Evolutionary conservation across 306 rosid genomes (phyloP).

Genomic region (Geum urbanum): DNA sequence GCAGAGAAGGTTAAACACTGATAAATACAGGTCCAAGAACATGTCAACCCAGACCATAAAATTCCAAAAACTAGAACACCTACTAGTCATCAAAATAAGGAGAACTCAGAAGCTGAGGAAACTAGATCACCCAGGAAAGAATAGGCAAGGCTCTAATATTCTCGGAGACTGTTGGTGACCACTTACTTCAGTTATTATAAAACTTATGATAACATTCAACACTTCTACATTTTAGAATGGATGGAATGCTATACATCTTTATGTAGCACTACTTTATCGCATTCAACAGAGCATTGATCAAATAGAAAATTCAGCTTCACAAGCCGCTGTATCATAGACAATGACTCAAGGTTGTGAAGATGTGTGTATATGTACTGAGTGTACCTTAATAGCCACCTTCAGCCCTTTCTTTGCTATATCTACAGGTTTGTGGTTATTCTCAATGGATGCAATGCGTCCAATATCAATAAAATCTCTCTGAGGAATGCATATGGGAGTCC

Average conservation of each 20-base stretch:
- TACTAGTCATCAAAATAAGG: not conserved
- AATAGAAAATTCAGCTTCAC: not conserved
- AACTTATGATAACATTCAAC: not conserved
- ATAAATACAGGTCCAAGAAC: not conserved
- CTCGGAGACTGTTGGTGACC: no score
- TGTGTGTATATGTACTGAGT: not conserved
- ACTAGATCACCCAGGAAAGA: not conserved
- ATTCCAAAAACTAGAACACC: not conserved
- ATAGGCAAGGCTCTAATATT: not conserved
- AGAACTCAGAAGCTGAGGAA: not conserved
- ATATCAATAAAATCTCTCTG: constrained; percentile 76
- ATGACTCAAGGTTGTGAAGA: not conserved
- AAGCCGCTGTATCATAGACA: not conserved
- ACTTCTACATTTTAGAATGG: no score
- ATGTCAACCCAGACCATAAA: not conserved
- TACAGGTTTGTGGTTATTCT: constrained; percentile 86
- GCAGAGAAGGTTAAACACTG: not conserved
- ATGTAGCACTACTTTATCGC: not conserved
- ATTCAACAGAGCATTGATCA: not conserved
- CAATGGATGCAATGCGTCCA: constrained; percentile 82
- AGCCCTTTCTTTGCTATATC: constrained; percentile 87
- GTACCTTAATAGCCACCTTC: constrained; percentile 86
- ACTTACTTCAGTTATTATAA: not conserved
- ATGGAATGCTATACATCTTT: not conserved
- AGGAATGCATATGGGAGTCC: constrained; percentile 92